Evolutionary conservation across 768 basidiomycete genomes (phyloP), one percentile per base, ranked within the genome.

Genomic region (Boletellus ananas): DNA sequence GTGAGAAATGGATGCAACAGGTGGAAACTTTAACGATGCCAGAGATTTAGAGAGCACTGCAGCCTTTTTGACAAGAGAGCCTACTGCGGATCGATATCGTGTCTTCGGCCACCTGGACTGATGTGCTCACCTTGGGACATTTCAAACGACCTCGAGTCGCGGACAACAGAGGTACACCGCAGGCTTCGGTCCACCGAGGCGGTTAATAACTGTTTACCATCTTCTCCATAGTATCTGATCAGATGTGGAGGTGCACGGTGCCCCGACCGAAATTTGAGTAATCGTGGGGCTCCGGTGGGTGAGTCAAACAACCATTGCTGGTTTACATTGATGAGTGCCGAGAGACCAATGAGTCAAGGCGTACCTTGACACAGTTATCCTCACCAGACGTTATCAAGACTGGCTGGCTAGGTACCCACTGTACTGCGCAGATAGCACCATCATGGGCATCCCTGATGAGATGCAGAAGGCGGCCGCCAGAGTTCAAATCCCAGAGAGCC

Each of bases 291-390:
- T 1, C 87, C 75, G 0, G 89, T 87, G 0, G 93, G 91, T 0
- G 94, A 90, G 61, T 98, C 96, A 59, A 95, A 94, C 18, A 95
- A 65, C 94, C 95, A 98, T 94, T 99, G 94, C 94, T 97, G 61
- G 35, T 48, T 16, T 47, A 35, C 14, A 23, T 43, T 63, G 43
- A 51, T 21, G 52, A 45, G 25, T 36, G 38, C 18, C 21, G 18
- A 11, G n/a, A 43, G 41, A 25, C 27, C 11, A 47, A 34, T 34
- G 31, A 16, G 21, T 45, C 6, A 36, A 34, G 33, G 37, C 63
- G 66, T 47, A 94, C 94, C 79, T 97, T 97, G 51, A 99, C 79
- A 58, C 91, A 90, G 66, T 99, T 99, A 63, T 98, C 96, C 55
- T 87, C 89, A 18, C 93, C 90, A 3, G 90, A 90, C 31, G 84